These are phyloP conservation scores for Aureobasidium leucospermi DNA, from an alignment of 2,329 filamentous ascomycete species.

Conservation along the genomic window DNA sequence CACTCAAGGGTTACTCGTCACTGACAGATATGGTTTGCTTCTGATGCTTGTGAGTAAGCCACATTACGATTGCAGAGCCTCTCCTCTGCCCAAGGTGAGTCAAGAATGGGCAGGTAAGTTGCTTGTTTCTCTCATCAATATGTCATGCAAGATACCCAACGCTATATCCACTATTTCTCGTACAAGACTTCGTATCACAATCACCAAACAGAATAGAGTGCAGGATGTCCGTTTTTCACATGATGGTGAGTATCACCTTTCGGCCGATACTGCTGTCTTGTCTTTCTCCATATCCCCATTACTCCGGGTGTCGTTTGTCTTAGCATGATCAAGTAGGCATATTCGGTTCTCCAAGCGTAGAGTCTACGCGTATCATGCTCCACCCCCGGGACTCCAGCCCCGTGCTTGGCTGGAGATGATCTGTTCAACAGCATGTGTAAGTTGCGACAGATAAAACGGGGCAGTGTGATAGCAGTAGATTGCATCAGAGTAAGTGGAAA, in stretches of 20 bases:
- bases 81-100: neutral
- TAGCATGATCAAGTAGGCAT: neutral
- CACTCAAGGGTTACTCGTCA: neutral
- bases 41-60: neutral
- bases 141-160: neutral
- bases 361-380: neutral
- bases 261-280: neutral
- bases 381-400: neutral
- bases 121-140: neutral
- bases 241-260: neutral
- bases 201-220: neutral
- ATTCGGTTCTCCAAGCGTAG: neutral
- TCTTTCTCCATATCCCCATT: neutral
- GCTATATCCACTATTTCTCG: neutral
- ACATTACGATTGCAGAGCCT: neutral
- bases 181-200: neutral
- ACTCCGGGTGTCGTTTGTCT: neutral
- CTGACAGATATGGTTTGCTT: neutral
- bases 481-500: neutral
- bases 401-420: neutral
- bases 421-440: neutral
- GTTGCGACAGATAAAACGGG: neutral
- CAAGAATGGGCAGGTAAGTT: neutral
- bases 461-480: neutral
- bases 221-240: neutral